Evolutionary conservation across 129 eudicot genomes (phyloP), one percentile per base, ranked within the genome.

Genomic region (Flaveria sonorensis): DNA sequence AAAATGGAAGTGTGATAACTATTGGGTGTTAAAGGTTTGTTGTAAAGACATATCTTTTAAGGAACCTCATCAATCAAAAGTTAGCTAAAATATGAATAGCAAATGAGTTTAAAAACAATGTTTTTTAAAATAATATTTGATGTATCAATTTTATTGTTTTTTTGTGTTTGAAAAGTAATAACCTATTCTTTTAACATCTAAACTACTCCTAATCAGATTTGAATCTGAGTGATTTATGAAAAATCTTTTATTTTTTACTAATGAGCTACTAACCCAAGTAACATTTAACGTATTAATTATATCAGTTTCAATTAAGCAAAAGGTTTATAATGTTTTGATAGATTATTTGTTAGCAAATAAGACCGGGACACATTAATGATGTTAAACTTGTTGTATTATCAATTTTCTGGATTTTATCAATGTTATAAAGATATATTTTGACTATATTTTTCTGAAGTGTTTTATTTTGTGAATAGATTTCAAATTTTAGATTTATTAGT

Each of bases 1-100:
- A 4, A 70, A 81, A 74, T 75, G 81, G 89, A 80, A 87, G 83
- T 75, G 57, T 57, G 51, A 75, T 76, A 40, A 84, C 83, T 52
- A 81, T 76, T 69, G 64, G 67, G 76, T 79, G 81, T 67, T 65
- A 71, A 26, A 45, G 23, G 76, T 78, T 57, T 59, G 70, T 78
- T 70, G 64, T 30, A 71, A 57, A 42, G 52, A 77, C 42, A 42
- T 16, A 68, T 67, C 39, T 60, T 78, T 69, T 4, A 30, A 30
- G 36, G 36, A 3, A 30, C 36, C 36, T 30, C 6, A 30, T 30
- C 36, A 30, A 30, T 4, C 36, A 30, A 4, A 30, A 30, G 36
- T 30, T 30, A 30, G 36, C 36, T 30, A 30, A 30, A 30, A 30
- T 30, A 30, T 30, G 36, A 30, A 30, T 60, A 24, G n/a, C 23